These are phyloP conservation scores for Boletus rubroflammeus DNA, from an alignment of 768 basidiomycete genomes.

Conservation along the genomic window DNA sequence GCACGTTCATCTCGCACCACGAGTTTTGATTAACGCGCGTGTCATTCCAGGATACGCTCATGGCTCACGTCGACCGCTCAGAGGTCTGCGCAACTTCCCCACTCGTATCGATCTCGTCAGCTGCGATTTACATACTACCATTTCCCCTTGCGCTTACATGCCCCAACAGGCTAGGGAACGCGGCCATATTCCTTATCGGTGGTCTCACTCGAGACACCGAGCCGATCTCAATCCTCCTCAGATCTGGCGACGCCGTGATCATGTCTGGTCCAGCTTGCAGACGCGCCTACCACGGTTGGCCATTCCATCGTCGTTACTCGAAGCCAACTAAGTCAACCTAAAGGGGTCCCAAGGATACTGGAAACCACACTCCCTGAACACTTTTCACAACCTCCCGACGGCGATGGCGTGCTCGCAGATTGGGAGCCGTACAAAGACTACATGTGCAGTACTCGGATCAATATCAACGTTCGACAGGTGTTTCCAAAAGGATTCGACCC, in stretches of 20 bases:
- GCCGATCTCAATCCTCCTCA: slow-evolving; percentile 79
- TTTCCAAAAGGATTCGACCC: slow-evolving; percentile 68
- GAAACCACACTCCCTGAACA: slow-evolving; percentile 73
- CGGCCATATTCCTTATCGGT: slow-evolving; percentile 88
- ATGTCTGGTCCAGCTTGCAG: slow-evolving; percentile 89
- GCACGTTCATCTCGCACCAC: not conserved
- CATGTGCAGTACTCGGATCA: slow-evolving; percentile 69
- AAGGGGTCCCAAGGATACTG: slow-evolving; percentile 85
- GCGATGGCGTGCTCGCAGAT: slow-evolving; percentile 29
- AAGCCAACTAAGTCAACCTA: not conserved
- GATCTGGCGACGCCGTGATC: slow-evolving; percentile 88
- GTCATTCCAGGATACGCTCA: slow-evolving; percentile 68
- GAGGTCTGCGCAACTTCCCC: slow-evolving; percentile 92
- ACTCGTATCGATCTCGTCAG: slow-evolving; percentile 90
- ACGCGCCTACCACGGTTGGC: slow-evolving; percentile 88
- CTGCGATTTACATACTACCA: not conserved
- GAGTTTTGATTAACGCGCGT: not conserved
- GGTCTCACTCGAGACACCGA: slow-evolving; percentile 70
- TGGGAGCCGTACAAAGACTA: slow-evolving; percentile 68
- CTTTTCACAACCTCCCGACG: slow-evolving; percentile 34
- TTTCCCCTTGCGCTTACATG: not conserved
- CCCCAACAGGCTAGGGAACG: slow-evolving; percentile 70
- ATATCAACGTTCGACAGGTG: slow-evolving; percentile 89
- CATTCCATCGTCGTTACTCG: not conserved
- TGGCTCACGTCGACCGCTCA: slow-evolving; percentile 97